Base-by-base conservation (phyloP, 2,329 filamentous ascomycete genomes). In the Scorias spongiosa region DNA sequence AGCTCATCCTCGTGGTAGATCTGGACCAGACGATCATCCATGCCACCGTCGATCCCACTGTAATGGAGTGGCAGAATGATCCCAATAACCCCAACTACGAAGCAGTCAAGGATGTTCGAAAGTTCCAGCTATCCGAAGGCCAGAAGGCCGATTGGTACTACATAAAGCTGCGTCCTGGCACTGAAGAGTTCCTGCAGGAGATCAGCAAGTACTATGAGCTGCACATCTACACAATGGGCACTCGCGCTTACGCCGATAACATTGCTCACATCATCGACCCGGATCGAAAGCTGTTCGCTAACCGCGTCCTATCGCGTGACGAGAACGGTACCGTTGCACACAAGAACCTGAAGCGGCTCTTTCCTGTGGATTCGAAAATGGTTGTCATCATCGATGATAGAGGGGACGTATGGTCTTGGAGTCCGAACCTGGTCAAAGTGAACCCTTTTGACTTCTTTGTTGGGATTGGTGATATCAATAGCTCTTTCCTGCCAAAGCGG, bases 141-240 rank as follows among this genome's bases (percentile, higher is more conserved):
- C 82, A 80, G 1, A 81, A 81, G 2, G 75, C 79, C 18, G 81
- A 81, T 48, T 94, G 83, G 75, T 98, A 98, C 64, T 98, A 96
- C 64, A 93, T 98, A 69, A 98, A 98, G 68, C 78, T 94, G 66
- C 84, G 91, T 30, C 91, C 91, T 0, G 87, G 88, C 2, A 67
- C 96, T 42, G 71, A 78, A 49, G 75, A 81, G 37, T 98, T 98
- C 57, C 70, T 98, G 41, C 71, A 83, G 46, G 75, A 77, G 42
- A 74, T 95, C 40, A 77, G 86, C 1, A 74, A 80, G 56, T 69
- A 91, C 55, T 98, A 91, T 65, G 91, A 98, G 66, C 71, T 96
- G 57, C 91, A 98, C 61, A 89, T 98, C 49, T 98, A 98, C 68
- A 98, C 91, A 38, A 98, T 98, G 91, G 91, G 89, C 45, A 98